Conservation (phyloP, 176 grass and related monocot species). For the Cenchrus purpureus region DNA sequence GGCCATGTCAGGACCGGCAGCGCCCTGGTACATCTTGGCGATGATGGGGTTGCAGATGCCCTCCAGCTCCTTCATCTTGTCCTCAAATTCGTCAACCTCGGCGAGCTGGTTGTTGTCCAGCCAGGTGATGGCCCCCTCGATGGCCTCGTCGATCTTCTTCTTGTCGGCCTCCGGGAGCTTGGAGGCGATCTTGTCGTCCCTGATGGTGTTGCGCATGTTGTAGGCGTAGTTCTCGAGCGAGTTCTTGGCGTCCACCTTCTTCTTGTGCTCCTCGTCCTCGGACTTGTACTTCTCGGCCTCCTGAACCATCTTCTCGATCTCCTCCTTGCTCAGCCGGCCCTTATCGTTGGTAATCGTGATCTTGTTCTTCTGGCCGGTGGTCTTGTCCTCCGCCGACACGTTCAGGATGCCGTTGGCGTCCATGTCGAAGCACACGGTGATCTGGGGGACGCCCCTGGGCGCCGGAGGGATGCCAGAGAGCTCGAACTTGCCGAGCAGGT, state of each 20-base stretch:
- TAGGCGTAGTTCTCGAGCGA: constrained; percentile 88
- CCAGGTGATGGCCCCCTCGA: constrained; percentile 73
- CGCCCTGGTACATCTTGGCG: constrained; percentile 95
- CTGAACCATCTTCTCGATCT: constrained; percentile 94
- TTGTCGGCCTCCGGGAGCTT: constrained; percentile 66
- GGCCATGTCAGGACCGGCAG: constrained; percentile 56
- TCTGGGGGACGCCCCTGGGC: constrained; percentile 77
- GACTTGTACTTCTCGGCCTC: constrained; percentile 90
- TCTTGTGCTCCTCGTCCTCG: constrained; percentile 91
- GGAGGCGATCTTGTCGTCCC: constrained; percentile 82
- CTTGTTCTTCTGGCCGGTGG: constrained; percentile 85
- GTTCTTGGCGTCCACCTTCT: constrained; percentile 91
- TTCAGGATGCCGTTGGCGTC: constrained; percentile 88
- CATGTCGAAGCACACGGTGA: constrained; percentile 88
- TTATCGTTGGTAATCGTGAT: constrained; percentile 96
- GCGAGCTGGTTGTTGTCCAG: constrained; percentile 85
- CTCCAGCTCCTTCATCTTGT: constrained; percentile 96
- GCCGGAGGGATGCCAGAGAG: constrained; percentile 84
- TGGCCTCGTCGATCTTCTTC: constrained; percentile 87
- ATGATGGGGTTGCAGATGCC: constrained; percentile 89
- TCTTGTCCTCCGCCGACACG: constrained; percentile 89
- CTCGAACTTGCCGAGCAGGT: constrained; percentile 90
- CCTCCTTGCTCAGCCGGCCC: constrained; percentile 81
- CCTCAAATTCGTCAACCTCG: constrained; percentile 81
- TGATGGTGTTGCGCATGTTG: constrained; percentile 95